Percentiles rank a stretch among this genome's conserved stretches.
These are phyloP conservation scores for Tolypocladium guangdongense DNA, from an alignment of 2,329 filamentous ascomycete species.

Conservation along the genomic window DNA sequence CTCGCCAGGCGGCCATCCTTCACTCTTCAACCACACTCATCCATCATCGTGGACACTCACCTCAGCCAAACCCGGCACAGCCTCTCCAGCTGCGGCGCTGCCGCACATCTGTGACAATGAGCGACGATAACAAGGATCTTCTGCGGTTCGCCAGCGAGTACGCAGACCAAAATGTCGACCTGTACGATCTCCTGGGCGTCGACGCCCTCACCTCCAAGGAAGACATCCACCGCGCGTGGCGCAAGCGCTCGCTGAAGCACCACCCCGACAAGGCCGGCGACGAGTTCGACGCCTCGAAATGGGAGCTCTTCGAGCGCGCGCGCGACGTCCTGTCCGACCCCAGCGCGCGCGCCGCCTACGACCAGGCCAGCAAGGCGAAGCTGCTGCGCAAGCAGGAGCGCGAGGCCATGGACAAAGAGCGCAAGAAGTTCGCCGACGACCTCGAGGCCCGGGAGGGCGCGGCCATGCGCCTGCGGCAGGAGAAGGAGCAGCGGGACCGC, in stretches of 20 bases:
- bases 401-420: constrained; percentile 61
- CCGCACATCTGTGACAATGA: constrained; percentile 16
- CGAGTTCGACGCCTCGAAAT: constrained; percentile 66
- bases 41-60: no score
- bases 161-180: constrained; percentile 54
- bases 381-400: constrained; percentile 59
- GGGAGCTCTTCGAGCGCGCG: constrained; percentile 78
- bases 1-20: no score
- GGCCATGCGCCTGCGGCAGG: constrained; percentile 47
- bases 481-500: constrained; percentile 23
- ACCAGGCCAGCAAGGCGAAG: constrained; percentile 61
- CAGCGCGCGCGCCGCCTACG: constrained; percentile 64
- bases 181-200: constrained; percentile 67
- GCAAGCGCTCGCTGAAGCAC: constrained; percentile 76
- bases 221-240: constrained; percentile 77
- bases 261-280: constrained; percentile 85
- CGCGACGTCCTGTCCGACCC: constrained; percentile 70
- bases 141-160: constrained; percentile 45
- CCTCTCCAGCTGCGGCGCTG: no score
- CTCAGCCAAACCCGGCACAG: no score
- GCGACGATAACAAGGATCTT: constrained; percentile 35
- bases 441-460: constrained; percentile 68
- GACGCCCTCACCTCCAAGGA: constrained; percentile 51
- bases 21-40: no score
- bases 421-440: constrained; percentile 74